Percentiles rank a stretch among this genome's conserved stretches.
Conservation (phyloP, 139 green algal species). For the Coccomyxa sp. region DNA sequence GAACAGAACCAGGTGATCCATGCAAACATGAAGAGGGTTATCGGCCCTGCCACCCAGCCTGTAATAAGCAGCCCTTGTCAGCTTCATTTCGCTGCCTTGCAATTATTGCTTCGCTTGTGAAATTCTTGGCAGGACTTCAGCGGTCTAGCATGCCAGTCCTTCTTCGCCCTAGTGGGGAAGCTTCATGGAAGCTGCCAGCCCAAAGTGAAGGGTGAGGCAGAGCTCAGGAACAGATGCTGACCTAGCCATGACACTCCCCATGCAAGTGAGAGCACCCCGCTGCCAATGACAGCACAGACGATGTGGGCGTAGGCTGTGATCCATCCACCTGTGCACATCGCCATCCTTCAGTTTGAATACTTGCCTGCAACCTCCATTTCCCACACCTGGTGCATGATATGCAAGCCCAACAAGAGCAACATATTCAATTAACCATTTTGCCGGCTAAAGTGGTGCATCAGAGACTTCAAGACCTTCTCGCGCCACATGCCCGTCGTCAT, state of each 20-base stretch:
- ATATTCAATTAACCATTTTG: not conserved
- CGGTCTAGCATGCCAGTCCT: not conserved
- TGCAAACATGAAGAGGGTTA: not conserved
- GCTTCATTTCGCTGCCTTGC: too few relatives aligned
- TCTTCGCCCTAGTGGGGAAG: not conserved
- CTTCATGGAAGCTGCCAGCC: not conserved
- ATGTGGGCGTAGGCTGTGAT: conserved; percentile 13
- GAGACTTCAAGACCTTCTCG: not conserved
- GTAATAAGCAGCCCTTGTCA: not conserved
- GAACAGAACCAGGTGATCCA: conserved; percentile 19
- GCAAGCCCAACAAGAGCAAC: not conserved
- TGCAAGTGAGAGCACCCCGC: conserved; percentile 11
- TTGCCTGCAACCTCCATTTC: too few relatives aligned
- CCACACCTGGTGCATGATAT: not conserved
- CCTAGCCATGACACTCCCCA: not conserved
- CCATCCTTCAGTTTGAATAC: too few relatives aligned
- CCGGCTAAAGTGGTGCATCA: not conserved
- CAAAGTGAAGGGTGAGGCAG: not conserved
- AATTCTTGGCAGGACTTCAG: not conserved
- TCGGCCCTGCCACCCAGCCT: not conserved
- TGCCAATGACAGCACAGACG: conserved; percentile 21
- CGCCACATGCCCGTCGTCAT: conserved; percentile 3
- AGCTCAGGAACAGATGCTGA: conserved; percentile 5
- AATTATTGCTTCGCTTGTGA: not conserved
- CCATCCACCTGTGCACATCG: conserved; percentile 10